Conservation (phyloP, 345 rosid genomes). For the Acer negundo region DNA sequence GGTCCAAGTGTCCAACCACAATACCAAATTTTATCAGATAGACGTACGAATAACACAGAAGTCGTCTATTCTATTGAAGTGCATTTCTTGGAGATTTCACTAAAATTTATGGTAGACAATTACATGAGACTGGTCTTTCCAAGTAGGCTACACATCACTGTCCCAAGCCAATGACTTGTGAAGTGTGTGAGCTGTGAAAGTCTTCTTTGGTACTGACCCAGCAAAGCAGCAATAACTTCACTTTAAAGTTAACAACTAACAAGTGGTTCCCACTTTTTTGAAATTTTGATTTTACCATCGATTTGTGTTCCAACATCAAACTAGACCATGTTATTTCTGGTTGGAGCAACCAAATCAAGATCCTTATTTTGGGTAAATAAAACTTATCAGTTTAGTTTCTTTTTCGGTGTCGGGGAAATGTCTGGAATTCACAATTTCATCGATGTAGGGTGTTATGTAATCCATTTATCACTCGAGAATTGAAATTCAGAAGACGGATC, state of each 20-base stretch:
- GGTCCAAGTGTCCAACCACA: no score
- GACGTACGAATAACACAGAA: no score
- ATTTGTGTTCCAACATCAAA: background rate
- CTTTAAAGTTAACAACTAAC: background rate
- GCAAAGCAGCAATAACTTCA: background rate
- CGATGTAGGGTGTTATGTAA: no score
- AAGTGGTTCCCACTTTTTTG: background rate
- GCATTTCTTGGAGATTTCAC: background rate
- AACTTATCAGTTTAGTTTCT: no score
- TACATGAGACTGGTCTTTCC: background rate
- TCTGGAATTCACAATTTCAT: no score
- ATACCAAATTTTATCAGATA: no score
- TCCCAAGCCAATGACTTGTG: background rate
- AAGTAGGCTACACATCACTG: conserved; percentile 3
- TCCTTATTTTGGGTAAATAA: no score
- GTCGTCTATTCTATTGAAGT: background rate
- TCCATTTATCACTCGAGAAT: no score
- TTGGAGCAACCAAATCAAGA: no score
- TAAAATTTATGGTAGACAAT: background rate
- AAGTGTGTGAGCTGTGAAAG: background rate
- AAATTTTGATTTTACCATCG: background rate
- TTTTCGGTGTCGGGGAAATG: no score
- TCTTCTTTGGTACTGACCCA: background rate
- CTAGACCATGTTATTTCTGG: no score
- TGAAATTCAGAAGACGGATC: no score